These are phyloP conservation scores for Solanum peruvianum DNA, from an alignment of 257 asterid genomes.

Conservation along the genomic window DNA sequence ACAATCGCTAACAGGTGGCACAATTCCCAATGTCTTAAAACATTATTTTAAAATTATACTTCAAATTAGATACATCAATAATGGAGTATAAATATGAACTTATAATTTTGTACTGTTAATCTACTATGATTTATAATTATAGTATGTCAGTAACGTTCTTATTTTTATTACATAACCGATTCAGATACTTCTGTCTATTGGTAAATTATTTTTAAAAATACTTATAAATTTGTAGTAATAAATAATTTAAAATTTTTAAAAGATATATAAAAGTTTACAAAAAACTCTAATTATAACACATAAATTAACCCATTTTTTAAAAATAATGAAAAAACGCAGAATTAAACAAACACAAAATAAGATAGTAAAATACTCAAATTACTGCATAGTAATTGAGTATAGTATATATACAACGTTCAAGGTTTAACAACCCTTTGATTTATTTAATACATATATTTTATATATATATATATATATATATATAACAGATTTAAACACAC, in stretches of 20 bases:
- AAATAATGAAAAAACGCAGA: background rate
- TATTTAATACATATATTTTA: background rate
- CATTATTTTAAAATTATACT: too few species aligned
- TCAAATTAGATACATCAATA: background rate
- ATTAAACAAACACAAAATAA: background rate
- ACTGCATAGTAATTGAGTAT: background rate
- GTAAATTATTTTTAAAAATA: too few species aligned
- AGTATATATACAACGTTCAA: background rate
- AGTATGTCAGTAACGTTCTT: background rate
- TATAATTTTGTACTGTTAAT: background rate
- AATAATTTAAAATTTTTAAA: too few species aligned
- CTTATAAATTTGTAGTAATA: too few species aligned
- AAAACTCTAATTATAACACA: too few species aligned
- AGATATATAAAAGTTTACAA: too few species aligned
- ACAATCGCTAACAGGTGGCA: background rate
- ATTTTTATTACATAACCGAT: background rate
- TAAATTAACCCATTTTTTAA: background rate
- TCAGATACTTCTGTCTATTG: background rate
- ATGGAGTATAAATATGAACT: background rate
- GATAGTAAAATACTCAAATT: background rate
- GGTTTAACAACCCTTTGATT: background rate
- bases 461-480: too few species aligned
- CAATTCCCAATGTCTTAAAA: background rate
- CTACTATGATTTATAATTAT: background rate
- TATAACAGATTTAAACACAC: background rate